Percentiles rank a stretch among this genome's conserved stretches.
These are phyloP conservation scores for Hippophae gyantsensis DNA, from an alignment of 306 rosid genomes.

Conservation along the genomic window DNA sequence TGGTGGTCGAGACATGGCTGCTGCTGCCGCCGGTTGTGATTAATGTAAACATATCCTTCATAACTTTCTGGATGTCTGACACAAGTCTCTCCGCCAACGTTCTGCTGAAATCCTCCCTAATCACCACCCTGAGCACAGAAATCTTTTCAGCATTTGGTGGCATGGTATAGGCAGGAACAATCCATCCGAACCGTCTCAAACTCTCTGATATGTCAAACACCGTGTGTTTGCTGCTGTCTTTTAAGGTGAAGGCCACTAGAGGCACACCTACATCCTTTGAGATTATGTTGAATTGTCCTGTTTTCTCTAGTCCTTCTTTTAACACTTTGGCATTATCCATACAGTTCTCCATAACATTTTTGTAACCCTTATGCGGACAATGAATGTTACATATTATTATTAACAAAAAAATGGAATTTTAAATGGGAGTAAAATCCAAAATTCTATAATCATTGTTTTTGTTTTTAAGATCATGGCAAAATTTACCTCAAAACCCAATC, in stretches of 20 bases:
- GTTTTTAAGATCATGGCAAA: background rate
- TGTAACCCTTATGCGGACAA: slow-evolving; percentile 47
- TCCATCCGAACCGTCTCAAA: slow-evolving; percentile 66
- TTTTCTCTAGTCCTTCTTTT: slow-evolving; percentile 50
- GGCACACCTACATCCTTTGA: slow-evolving; percentile 85
- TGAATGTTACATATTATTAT: too few species aligned
- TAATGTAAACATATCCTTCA: slow-evolving; percentile 34
- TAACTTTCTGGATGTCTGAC: slow-evolving; percentile 52
- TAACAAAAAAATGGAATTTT: too few species aligned
- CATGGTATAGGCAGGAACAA: slow-evolving; percentile 90
- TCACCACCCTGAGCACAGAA: slow-evolving; percentile 69
- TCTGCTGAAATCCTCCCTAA: slow-evolving; percentile 84
- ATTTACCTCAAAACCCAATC: slow-evolving; percentile 76
- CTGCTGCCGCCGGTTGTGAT: slow-evolving; percentile 24
- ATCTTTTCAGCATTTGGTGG: slow-evolving; percentile 58
- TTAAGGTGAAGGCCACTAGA: slow-evolving; percentile 62
- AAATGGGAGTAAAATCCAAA: too few species aligned
- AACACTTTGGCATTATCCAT: slow-evolving; percentile 40
- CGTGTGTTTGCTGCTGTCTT: slow-evolving; percentile 61
- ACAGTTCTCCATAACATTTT: slow-evolving; percentile 71
- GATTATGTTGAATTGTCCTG: slow-evolving; percentile 51
- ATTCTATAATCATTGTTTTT: background rate
- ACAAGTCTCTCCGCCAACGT: slow-evolving; percentile 64
- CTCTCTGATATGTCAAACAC: slow-evolving; percentile 70
- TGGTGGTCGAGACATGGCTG: slow-evolving; percentile 11